phyloP scores from a whole-genome alignment of 1,284 basidiomycete species.

The Puccinia horiana region DNA sequence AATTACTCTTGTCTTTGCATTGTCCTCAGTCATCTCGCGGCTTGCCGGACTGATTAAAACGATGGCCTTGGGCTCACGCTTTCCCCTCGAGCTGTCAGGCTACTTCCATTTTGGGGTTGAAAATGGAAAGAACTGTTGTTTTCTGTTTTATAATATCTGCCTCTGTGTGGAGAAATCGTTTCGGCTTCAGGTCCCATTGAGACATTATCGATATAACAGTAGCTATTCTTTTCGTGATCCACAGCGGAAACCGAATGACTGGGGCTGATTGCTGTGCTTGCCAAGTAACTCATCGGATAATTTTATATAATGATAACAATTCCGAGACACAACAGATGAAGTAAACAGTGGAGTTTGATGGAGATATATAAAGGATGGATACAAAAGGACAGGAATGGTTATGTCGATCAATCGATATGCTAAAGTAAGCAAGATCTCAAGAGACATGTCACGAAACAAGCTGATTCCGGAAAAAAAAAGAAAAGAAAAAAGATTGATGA shows the following conservation, averaged over 20 bases:
- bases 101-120: conserved; percentile 4
- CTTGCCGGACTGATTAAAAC: conserved; percentile 33
- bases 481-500: neutral
- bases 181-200: too few relatives aligned
- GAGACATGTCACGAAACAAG: neutral
- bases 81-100: conserved; percentile 35
- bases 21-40: conserved; percentile 22
- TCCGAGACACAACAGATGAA: neutral
- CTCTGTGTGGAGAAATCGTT: too few relatives aligned
- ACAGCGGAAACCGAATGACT: too few relatives aligned
- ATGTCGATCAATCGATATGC: neutral
- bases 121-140: too few relatives aligned
- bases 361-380: neutral
- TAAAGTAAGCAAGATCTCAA: neutral
- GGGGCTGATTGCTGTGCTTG: too few relatives aligned
- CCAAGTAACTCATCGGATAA: too few relatives aligned
- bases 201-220: too few relatives aligned
- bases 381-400: neutral
- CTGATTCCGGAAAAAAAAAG: neutral
- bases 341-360: neutral
- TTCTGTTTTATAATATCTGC: too few relatives aligned
- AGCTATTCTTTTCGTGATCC: too few relatives aligned
- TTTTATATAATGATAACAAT: neutral
- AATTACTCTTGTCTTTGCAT: conserved; percentile 27
- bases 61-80: conserved; percentile 42